phyloP scores from a whole-genome alignment of 2,329 filamentous ascomycete genomes.

The Neurospora sp. region DNA sequence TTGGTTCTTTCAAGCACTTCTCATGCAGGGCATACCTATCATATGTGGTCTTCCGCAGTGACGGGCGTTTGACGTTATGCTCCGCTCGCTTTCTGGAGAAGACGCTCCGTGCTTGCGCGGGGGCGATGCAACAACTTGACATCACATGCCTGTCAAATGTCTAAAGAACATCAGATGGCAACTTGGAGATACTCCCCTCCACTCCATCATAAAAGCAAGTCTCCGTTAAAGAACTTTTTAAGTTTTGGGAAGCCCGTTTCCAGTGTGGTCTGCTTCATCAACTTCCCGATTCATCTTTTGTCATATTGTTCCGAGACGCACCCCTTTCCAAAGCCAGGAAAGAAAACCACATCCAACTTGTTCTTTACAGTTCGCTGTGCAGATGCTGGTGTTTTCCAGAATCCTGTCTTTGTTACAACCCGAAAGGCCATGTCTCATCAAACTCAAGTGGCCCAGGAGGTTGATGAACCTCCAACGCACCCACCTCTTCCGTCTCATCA shows the following conservation, averaged over 20 bases:
- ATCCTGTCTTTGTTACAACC: conserved; percentile 23
- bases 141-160: not conserved
- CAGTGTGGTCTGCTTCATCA: not conserved
- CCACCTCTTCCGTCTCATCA: conserved; percentile 34
- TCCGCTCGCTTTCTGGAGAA: not conserved
- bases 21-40: not conserved
- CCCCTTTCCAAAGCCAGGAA: not conserved
- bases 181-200: not conserved
- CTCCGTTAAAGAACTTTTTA: not conserved
- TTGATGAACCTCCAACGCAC: conserved; percentile 34
- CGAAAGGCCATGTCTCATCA: conserved; percentile 44
- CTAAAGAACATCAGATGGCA: not conserved
- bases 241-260: not conserved
- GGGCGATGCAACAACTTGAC: not conserved
- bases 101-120: not conserved
- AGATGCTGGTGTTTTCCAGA: not conserved
- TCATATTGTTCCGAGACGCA: not conserved
- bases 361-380: not conserved
- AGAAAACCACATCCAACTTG: not conserved
- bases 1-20: not conserved
- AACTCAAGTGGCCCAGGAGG: conserved; percentile 30
- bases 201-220: not conserved
- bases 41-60: not conserved
- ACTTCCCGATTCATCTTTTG: not conserved
- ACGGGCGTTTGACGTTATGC: not conserved